Base-by-base conservation (phyloP, 2,329 filamentous ascomycete genomes). In the Ophiostoma pallidulum region DNA sequence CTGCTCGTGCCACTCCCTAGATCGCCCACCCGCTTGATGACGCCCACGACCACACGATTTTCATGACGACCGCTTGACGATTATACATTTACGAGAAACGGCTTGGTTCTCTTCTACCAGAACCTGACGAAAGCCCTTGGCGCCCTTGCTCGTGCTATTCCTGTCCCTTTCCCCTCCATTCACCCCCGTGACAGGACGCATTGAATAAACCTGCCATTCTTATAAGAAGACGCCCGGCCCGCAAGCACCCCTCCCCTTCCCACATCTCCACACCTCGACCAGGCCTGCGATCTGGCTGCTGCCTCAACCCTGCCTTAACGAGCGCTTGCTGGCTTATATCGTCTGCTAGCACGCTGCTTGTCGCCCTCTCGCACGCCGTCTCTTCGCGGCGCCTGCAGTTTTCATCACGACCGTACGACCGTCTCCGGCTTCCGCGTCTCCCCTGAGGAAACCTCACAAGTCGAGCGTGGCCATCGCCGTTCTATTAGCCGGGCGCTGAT, bases 141-240 rank as follows among this genome's bases (percentile, higher is more conserved):
- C n/a, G n/a, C 19, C 22, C 33, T 38, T 33, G 22, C 33, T 31
- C 29, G 36, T 32, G n/a, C 22, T 18, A 12, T 19, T n/a, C 18
- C 8, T 19, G 18, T 24, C 13, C 39, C 35, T 38, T 18, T 29
- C 22, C 26, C 13, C 26, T 13, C 24, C 40, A 18, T 26, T 18
- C n/a, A n/a, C n/a, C 43, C 43, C 36, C 19, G 24, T 28, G 36
- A 35, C 26, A 40, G 24, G 32, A 16, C 42, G 38, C 28, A 46
- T 40, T 32, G n/a, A 39, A 33, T 14, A 32, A 20, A 8, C 24
- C 28, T 38, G 35, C 6, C 18, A 33, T 40, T 18, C 43, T 31
- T 46, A 46, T 46, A 46, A 45, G 35, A 38, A n/a, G 24, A 32
- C 38, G 26, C 14, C 42, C 18, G 43, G 33, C 41, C 36, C 32